Base-by-base conservation (phyloP, 192 early-diverging fungal species). In the Mortierella hygrophila region DNA sequence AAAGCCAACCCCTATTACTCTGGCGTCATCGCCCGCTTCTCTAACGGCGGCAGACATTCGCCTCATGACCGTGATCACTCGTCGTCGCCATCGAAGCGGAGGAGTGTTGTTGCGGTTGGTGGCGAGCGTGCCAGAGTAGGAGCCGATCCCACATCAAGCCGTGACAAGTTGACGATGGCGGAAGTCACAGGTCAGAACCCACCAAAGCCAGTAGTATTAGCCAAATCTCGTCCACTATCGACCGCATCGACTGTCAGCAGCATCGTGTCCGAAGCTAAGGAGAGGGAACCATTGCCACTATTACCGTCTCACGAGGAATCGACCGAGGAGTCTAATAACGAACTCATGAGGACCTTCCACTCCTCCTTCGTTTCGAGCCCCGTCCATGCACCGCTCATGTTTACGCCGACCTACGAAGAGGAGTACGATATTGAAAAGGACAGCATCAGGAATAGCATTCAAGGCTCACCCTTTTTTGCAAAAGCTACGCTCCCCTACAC, bases 1-100 rank as follows among this genome's bases (percentile, higher is more conserved):
- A 86, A 81, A 42, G 84, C 84, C 35, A 86, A 86, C 68, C 84
- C 84, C 0, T 86, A 86, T 23, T 78, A 86, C 37, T 81, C 84
- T 44, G 76, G 84, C 37, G 84, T 78, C 32, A 55, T 86, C 20
- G 84, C 84, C 38, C 84, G 84, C 21, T 86, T 77, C 41, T 80
- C 78, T 10, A 86, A 81, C 49, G 60, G 32, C 40, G 74, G 82
- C 23, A 79, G 72, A 37, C 82, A 85, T 47, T 77, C 76, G n/a
- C 79, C 74, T 18, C 84, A 86, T 41, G 76, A 81, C 70, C 57
- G 76, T 13, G 84, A 86, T 26, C 40, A 26, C 49, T 78, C 42
- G 5, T 41, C 74, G 40, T 76, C 83, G n/a, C 77, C 83, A 15
- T 60, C 75, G 15, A 72, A 38, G 55, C 75, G 84, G 47, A 80